A percentile compares a stretch with the other conserved stretches of the same genome.
phyloP scores from a whole-genome alignment of 768 basidiomycete genomes.

The Leccinum subgranulosum region DNA sequence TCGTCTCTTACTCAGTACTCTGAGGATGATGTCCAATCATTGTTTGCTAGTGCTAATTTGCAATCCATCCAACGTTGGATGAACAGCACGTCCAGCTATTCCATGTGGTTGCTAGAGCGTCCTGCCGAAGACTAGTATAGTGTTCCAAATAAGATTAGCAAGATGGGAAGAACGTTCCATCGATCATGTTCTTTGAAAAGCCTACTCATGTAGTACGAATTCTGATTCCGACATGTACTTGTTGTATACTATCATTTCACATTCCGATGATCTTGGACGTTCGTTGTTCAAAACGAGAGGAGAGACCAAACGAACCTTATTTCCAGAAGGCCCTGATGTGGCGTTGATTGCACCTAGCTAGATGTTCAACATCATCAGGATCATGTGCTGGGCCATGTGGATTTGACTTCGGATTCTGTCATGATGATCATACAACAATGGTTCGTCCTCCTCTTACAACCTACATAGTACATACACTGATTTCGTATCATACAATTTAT shows the following conservation, averaged over 20 bases:
- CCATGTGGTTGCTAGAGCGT: conserved; percentile 88
- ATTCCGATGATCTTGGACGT: neutral
- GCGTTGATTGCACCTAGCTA: too few species aligned
- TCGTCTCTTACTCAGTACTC: conserved; percentile 59
- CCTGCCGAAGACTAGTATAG: conserved; percentile 52
- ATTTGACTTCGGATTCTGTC: too few species aligned
- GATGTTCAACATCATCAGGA: neutral
- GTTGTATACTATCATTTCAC: conserved; percentile 86
- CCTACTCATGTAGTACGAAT: conserved; percentile 52
- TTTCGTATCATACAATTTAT: too few species aligned
- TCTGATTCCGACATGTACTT: conserved; percentile 86
- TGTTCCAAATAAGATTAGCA: conserved; percentile 53
- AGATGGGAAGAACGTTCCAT: conserved; percentile 80
- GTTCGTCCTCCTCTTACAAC: too few species aligned
- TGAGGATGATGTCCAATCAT: conserved; percentile 31
- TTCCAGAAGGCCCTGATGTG: neutral
- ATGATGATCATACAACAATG: too few species aligned
- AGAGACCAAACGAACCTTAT: neutral
- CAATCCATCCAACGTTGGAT: conserved; percentile 85
- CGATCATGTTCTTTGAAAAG: conserved; percentile 79
- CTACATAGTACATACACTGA: too few species aligned
- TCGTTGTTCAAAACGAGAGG: neutral
- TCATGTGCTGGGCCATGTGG: too few species aligned
- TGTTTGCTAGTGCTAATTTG: conserved; percentile 74
- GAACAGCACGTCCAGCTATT: conserved; percentile 67